Conservation (phyloP, 1,284 basidiomycete species). For the Sanguinoderma infundibulare region DNA sequence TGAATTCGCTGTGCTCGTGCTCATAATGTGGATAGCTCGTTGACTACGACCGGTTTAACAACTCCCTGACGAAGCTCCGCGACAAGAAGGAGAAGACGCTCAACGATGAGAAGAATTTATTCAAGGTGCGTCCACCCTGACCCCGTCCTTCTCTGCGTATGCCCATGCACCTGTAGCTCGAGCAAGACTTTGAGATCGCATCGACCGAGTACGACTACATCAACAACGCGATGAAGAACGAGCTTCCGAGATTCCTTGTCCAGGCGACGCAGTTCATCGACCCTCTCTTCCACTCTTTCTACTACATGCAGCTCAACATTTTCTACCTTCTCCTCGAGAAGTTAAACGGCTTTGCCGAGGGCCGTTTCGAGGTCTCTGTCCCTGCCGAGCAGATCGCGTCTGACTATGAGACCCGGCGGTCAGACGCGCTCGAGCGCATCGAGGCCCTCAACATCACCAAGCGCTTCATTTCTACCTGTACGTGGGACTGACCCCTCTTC, state of each 20-base stretch:
- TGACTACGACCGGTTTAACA: slow-evolving; percentile 97
- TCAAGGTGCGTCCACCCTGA: slow-evolving; percentile 67
- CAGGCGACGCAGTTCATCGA: slow-evolving; percentile 92
- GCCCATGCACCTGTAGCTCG: slow-evolving; percentile 60
- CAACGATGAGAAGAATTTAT: slow-evolving; percentile 93
- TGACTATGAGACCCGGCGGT: slow-evolving; percentile 81
- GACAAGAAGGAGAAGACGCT: slow-evolving; percentile 98
- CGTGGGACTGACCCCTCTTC: slow-evolving; percentile 36
- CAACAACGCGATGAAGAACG: slow-evolving; percentile 91
- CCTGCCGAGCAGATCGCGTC: slow-evolving; percentile 74
- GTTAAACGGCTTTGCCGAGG: slow-evolving; percentile 85
- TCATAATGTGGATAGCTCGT: slow-evolving; percentile 60
- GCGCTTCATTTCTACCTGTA: slow-evolving; percentile 83
- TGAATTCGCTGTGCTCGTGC: neutral
- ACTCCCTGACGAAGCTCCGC: slow-evolving; percentile 91
- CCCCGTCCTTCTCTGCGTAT: neutral
- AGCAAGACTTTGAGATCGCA: slow-evolving; percentile 97
- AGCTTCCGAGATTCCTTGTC: slow-evolving; percentile 91
- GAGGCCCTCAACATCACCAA: slow-evolving; percentile 83
- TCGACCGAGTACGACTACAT: slow-evolving; percentile 97
- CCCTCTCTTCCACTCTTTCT: slow-evolving; percentile 97
- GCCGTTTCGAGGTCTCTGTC: slow-evolving; percentile 77
- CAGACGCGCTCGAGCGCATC: slow-evolving; percentile 78
- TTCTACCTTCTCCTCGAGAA: slow-evolving; percentile 95
- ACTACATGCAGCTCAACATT: slow-evolving; percentile 99